Evolutionary conservation across 225 moss, liverwort and hornwort species (phyloP).

Genomic region (Polytrichum commune): DNA sequence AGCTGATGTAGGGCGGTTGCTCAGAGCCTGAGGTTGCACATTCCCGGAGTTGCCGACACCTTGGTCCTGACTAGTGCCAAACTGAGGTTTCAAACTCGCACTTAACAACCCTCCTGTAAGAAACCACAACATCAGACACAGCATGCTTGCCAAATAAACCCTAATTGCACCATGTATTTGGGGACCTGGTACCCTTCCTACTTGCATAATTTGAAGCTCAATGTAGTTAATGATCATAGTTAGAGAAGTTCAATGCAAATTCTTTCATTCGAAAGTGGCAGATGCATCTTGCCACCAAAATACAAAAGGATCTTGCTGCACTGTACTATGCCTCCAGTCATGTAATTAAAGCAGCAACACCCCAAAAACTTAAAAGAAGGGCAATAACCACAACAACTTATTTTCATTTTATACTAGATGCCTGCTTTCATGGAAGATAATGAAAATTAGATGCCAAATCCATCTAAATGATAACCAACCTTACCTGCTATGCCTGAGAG

Average conservation of each 20-base stretch:
- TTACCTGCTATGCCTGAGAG: conserved; percentile 78
- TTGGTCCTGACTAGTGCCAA: conserved; percentile 10
- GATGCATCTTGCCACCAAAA: neutral
- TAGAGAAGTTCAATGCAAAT: no score
- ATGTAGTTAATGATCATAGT: no score
- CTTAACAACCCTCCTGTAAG: conserved; percentile 55
- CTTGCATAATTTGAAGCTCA: no score
- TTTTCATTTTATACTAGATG: no score
- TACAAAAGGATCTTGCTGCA: neutral
- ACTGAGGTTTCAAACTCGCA: conserved; percentile 34
- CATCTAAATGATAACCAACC: neutral
- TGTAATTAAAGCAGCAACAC: no score
- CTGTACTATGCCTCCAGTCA: no score
- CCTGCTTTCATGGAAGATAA: no score
- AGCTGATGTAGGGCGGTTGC: conserved; percentile 41
- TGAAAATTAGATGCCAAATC: neutral
- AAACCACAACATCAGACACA: neutral
- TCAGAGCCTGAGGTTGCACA: conserved; percentile 14
- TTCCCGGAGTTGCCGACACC: neutral
- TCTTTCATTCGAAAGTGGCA: no score
- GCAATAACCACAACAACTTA: no score
- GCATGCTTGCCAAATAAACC: neutral
- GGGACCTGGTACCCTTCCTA: no score
- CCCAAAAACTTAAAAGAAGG: no score
- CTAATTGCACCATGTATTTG: no score